These are phyloP conservation scores for Cladobotryum protrusum DNA, from an alignment of 2,329 filamentous ascomycete genomes.

Conservation along the genomic window DNA sequence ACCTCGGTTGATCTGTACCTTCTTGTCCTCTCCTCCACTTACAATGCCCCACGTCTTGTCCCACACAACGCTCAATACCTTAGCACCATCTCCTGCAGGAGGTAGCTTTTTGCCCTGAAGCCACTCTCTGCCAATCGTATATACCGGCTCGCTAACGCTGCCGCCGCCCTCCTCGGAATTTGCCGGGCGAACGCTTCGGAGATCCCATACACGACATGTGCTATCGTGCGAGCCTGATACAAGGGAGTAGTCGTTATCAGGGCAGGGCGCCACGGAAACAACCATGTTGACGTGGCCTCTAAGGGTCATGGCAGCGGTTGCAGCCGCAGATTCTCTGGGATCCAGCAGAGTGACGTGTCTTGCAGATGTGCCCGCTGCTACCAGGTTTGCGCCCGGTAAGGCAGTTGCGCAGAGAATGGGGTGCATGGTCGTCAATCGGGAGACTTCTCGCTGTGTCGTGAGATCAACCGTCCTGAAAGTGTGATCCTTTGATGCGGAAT, in stretches of 20 bases:
- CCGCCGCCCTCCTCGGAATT: slow-evolving; percentile 55
- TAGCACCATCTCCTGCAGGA: slow-evolving; percentile 73
- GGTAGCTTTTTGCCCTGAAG: slow-evolving; percentile 57
- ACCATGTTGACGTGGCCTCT: slow-evolving; percentile 79
- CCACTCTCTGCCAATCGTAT: slow-evolving; percentile 70
- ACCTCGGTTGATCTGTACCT: slow-evolving; percentile 81
- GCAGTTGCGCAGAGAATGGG: slow-evolving; percentile 74
- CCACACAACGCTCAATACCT: slow-evolving; percentile 88
- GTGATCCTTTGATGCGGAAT: slow-evolving; percentile 88
- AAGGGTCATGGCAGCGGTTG: slow-evolving; percentile 82
- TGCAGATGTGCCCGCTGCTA: slow-evolving; percentile 73
- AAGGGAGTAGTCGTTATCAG: slow-evolving; percentile 70
- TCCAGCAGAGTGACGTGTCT: slow-evolving; percentile 91
- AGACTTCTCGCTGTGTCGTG: slow-evolving; percentile 70
- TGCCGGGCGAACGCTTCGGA: slow-evolving; percentile 61
- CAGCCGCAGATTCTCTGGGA: slow-evolving; percentile 69
- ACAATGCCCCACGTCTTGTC: slow-evolving; percentile 82
- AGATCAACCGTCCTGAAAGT: slow-evolving; percentile 87
- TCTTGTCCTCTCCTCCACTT: slow-evolving; percentile 87
- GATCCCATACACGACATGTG: slow-evolving; percentile 89
- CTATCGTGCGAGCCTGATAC: slow-evolving; percentile 89
- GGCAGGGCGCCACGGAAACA: slow-evolving; percentile 42
- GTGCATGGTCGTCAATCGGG: slow-evolving; percentile 76
- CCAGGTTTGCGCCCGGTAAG: slow-evolving; percentile 56
- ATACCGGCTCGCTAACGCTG: slow-evolving; percentile 66